Evolutionary conservation across 306 rosid species (phyloP).

Genomic region (Medicago arabica): DNA sequence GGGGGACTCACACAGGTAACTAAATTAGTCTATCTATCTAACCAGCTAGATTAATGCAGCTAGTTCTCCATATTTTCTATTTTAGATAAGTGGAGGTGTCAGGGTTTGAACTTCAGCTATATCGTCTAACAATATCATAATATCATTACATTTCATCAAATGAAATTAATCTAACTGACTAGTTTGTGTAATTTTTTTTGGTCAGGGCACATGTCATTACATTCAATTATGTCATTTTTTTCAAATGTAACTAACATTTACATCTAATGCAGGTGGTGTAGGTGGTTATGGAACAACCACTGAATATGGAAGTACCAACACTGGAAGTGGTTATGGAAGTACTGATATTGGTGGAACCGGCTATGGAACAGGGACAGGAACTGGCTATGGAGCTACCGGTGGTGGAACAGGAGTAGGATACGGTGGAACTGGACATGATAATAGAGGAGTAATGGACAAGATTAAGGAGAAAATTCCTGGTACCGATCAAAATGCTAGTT

Average conservation of each 20-base stretch:
- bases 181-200: too few relatives aligned
- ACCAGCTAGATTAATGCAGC: too few relatives aligned
- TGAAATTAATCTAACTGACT: too few relatives aligned
- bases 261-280: background rate
- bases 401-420: background rate
- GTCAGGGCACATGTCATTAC: too few relatives aligned
- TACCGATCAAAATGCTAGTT: background rate
- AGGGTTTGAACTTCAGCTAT: too few relatives aligned
- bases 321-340: conserved; percentile 11
- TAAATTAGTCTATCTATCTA: too few relatives aligned
- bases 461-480: conserved; percentile 13
- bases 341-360: background rate
- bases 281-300: background rate
- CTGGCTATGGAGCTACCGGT: background rate
- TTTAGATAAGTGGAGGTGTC: too few relatives aligned
- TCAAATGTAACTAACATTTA: too few relatives aligned
- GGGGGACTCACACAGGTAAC: background rate
- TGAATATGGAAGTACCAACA: conserved; percentile 8
- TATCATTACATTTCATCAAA: too few relatives aligned
- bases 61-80: too few relatives aligned
- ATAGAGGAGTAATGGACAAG: background rate
- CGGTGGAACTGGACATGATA: background rate
- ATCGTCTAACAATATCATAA: too few relatives aligned
- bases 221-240: too few relatives aligned
- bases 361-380: background rate